Evolutionary conservation across 73 alveolate species (phyloP).

Genomic region (Tetrahymena elliotti): DNA sequence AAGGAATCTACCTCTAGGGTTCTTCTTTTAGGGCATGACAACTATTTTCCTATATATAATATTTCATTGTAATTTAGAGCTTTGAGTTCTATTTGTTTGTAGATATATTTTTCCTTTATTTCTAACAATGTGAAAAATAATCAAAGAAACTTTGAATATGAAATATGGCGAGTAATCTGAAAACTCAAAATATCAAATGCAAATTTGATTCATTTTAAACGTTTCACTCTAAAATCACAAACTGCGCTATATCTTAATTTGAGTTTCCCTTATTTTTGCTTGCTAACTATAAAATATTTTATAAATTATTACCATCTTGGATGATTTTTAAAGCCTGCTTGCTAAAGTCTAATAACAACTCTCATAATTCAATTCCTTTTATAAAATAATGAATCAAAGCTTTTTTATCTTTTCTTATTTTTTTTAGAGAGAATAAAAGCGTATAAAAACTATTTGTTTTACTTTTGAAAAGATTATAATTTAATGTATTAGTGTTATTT

Average conservation of each 20-base stretch:
- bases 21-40: not conserved
- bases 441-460: not conserved
- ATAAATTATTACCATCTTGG: not conserved
- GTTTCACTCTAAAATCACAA: no score
- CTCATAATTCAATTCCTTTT: not conserved
- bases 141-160: not conserved
- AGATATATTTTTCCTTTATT: not conserved
- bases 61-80: not conserved
- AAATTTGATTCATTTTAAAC: not conserved
- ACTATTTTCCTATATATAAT: not conserved
- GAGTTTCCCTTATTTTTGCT: not conserved
- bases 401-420: not conserved
- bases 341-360: not conserved
- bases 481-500: not conserved
- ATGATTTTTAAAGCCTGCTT: not conserved
- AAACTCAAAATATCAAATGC: not conserved
- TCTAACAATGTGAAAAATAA: not conserved
- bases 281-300: not conserved
- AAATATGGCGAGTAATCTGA: not conserved
- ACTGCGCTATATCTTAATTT: not conserved
- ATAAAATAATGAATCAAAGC: not conserved
- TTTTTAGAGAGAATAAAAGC: not conserved
- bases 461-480: not conserved
- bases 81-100: not conserved
- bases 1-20: not conserved